Percentiles rank a stretch among this genome's conserved stretches.
These are phyloP conservation scores for Ophiostoma ips DNA, from an alignment of 2,329 filamentous ascomycete species.

Conservation along the genomic window DNA sequence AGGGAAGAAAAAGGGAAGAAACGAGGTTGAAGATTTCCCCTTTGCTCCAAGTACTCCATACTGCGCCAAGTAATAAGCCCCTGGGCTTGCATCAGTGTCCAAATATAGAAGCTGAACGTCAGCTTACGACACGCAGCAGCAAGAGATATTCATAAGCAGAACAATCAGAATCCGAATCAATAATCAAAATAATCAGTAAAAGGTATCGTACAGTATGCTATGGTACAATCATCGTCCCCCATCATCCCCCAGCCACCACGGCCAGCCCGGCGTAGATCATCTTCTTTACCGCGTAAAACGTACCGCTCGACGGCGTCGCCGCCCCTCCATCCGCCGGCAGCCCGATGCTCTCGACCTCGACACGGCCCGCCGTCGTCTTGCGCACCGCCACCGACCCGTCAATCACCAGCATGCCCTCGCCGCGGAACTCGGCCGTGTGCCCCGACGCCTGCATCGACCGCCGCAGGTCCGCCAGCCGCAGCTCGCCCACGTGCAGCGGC, in stretches of 20 bases:
- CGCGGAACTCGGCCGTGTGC: conserved; percentile 81
- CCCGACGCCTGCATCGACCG: conserved; percentile 70
- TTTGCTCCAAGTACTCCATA: too few relatives aligned
- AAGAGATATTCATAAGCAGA: neutral
- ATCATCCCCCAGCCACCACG: conserved; percentile 63
- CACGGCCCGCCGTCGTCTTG: conserved; percentile 73
- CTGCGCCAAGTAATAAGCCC: too few relatives aligned
- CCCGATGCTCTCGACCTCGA: conserved; percentile 73
- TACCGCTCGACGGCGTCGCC: conserved; percentile 36
- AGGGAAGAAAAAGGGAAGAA: too few relatives aligned
- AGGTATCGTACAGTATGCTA: neutral
- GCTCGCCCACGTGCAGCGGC: conserved; percentile 85
- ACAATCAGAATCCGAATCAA: neutral
- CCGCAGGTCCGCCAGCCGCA: conserved; percentile 76
- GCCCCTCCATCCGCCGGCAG: conserved; percentile 30
- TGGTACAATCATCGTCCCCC: neutral
- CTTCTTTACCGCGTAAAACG: conserved; percentile 75
- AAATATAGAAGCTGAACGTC: neutral
- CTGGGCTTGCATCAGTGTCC: too few relatives aligned
- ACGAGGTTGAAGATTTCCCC: too few relatives aligned
- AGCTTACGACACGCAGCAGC: neutral
- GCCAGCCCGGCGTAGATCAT: conserved; percentile 91
- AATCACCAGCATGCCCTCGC: conserved; percentile 81
- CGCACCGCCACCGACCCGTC: conserved; percentile 79
- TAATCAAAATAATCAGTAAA: neutral